Evolutionary conservation across 208 protist genomes (phyloP), one percentile per base, ranked within the genome.

Genomic region (Crithidia thermophila): DNA sequence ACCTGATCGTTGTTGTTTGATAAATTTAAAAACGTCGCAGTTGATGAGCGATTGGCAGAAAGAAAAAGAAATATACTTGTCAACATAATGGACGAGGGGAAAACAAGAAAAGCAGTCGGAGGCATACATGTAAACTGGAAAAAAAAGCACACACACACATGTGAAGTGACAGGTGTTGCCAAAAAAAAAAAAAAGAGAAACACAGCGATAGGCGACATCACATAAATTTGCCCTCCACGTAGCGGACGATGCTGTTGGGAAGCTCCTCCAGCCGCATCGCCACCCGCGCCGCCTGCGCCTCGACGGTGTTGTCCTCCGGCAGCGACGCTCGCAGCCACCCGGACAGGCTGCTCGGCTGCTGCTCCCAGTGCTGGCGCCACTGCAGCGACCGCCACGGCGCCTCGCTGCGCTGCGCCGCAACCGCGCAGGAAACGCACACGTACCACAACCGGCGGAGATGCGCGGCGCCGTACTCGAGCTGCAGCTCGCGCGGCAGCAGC

Each of bases 381-480:
- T 69, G 72, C 61, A 57, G 39, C 23, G 67, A 20, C 43, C 70
- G 28, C 68, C 68, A 75, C 49, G 46, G 52, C 62, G 60, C 31
- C 49, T 78, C 56, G 20, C 28, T 25, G 23, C 47, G 46, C 50
- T 76, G 59, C 43, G 58, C 57, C 8, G 47, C 47, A 43, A 33
- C 36, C 18, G 72, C 61, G 30, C 34, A 34, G 31, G 75, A 64
- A 25, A 73, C 73, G 39, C 78, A 84, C 43, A 64, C 34, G 40
- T 63, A 73, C 78, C 78, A 84, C 59, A 67, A 72, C 30, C 63
- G 70, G 16, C 73, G 72, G 42, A 79, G 65, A 36, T 80, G 78
- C n/a, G 57, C 55, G 23, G 68, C 57, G 21, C 78, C 78, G 39
- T 75, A 72, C 66, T 84, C 78, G 10, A 57, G 69, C 62, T 80